Base-by-base conservation (phyloP, 805 yeast genomes). In the Pichia exigua region DNA sequence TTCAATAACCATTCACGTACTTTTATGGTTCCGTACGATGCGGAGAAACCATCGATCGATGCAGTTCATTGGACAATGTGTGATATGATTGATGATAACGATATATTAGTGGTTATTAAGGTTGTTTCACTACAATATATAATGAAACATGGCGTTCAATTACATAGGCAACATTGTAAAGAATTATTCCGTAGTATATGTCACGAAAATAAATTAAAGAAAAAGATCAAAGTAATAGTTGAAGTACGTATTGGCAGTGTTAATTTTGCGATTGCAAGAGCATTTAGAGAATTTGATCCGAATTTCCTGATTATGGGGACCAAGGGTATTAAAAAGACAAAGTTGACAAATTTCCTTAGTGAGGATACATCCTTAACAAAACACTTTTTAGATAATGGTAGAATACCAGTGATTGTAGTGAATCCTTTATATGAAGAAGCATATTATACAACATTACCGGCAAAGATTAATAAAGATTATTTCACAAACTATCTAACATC, bases 31-130 rank as follows among this genome's bases (percentile, higher is more conserved):
- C 78, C 77, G 4, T 70, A 68, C 46, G 77, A 75, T 58, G 62
- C 47, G 0, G 67, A 70, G 21, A 69, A 66, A 38, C 68, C 71
- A 51, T 72, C 78, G 17, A 65, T 69, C n/a, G 60, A 62, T 13
- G 78, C 78, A 6, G 56, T 76, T 26, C 69, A 65, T 45, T 76
- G 79, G 79, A 64, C 75, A 2, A 54, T 76, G 5, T 73, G 71
- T 41, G 73, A 75, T 51, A 62, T 76, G 50, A 62, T 71, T 18
- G 66, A 63, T 24, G 77, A 76, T 51, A 74, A 75, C 21, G 80
- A 76, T 54, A 76, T 73, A 21, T 57, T 76, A 7, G 73, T 76
- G 2, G 71, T 76, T 40, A 57, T 76, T 20, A 63, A 75, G 30
- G 79, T 73, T 6, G 58, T 76, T 6, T 70, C 74, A 5, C 66